These are phyloP conservation scores for Myriosclerotinia scirpicola DNA, from an alignment of 2,329 filamentous ascomycete species.

Conservation along the genomic window DNA sequence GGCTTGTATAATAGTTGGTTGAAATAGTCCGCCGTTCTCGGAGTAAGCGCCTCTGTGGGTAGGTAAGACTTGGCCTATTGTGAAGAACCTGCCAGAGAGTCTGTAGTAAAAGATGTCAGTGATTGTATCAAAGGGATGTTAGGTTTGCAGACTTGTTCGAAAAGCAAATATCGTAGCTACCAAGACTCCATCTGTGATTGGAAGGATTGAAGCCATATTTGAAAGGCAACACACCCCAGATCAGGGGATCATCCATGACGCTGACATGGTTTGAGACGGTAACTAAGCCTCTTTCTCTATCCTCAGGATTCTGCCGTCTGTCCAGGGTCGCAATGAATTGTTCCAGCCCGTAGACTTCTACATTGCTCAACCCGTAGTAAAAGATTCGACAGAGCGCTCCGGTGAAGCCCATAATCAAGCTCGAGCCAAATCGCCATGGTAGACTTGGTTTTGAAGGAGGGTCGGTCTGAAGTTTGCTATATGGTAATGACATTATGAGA, in stretches of 20 bases:
- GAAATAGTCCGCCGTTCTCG: conserved; percentile 75
- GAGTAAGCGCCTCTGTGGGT: conserved; percentile 80
- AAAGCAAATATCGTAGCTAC: conserved; percentile 95
- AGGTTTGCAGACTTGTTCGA: conserved; percentile 66
- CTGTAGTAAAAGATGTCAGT: conserved; percentile 49
- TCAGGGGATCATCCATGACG: conserved; percentile 87
- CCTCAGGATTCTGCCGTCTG: conserved; percentile 63
- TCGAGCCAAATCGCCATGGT: conserved; percentile 72
- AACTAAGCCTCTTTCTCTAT: conserved; percentile 73
- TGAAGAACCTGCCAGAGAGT: conserved; percentile 75
- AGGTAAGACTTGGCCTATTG: conserved; percentile 83
- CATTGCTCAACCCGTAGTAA: conserved; percentile 69
- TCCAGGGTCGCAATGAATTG: conserved; percentile 75
- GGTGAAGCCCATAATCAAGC: conserved; percentile 70
- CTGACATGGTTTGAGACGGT: conserved; percentile 90
- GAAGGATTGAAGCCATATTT: conserved; percentile 68
- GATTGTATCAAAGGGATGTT: background rate
- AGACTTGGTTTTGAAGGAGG: conserved; percentile 41
- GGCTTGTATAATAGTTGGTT: conserved; percentile 83
- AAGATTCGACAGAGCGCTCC: conserved; percentile 72
- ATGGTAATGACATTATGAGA: conserved; percentile 22
- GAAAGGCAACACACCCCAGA: conserved; percentile 86
- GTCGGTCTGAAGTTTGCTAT: conserved; percentile 24
- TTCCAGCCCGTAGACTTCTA: conserved; percentile 75
- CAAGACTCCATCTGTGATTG: conserved; percentile 85